A percentile compares a stretch with the other conserved stretches of the same genome.
Conservation (phyloP, 306 rosid genomes). For the Carpinus viminea region DNA sequence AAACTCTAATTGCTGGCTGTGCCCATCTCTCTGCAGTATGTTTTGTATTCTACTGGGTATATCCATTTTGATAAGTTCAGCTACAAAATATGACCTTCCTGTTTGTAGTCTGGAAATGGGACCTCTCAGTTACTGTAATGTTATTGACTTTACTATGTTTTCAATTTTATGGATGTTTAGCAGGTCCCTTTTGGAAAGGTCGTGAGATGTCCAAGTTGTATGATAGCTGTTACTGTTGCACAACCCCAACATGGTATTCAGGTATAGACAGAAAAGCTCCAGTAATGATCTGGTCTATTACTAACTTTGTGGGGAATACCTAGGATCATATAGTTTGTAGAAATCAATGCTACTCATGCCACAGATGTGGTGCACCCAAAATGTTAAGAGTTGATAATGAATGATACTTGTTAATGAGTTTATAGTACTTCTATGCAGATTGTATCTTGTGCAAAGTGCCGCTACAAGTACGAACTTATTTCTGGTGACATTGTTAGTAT, state of each 20-base stretch:
- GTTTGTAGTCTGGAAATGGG: constrained; percentile 17
- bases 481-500: constrained; percentile 77
- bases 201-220: constrained; percentile 88
- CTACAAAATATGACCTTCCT: constrained; percentile 7
- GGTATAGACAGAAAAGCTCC: constrained; percentile 38
- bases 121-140: background rate
- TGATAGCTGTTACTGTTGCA: constrained; percentile 81
- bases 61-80: constrained; percentile 10
- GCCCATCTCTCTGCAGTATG: background rate
- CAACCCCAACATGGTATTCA: constrained; percentile 98
- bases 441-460: constrained; percentile 87
- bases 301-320: background rate
- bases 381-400: background rate
- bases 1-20: background rate
- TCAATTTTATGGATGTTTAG: constrained; percentile 23
- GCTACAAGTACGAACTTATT: constrained; percentile 89
- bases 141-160: constrained; percentile 5
- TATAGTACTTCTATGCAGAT: constrained; percentile 53
- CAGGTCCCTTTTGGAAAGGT: constrained; percentile 96
- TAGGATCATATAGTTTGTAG: background rate
- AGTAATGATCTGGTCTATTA: background rate
- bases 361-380: background rate
- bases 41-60: background rate
- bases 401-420: background rate
- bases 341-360: background rate